These are phyloP conservation scores for Hypoxylon subgilvum DNA, from an alignment of 495 filamentous ascomycete species.

Conservation along the genomic window DNA sequence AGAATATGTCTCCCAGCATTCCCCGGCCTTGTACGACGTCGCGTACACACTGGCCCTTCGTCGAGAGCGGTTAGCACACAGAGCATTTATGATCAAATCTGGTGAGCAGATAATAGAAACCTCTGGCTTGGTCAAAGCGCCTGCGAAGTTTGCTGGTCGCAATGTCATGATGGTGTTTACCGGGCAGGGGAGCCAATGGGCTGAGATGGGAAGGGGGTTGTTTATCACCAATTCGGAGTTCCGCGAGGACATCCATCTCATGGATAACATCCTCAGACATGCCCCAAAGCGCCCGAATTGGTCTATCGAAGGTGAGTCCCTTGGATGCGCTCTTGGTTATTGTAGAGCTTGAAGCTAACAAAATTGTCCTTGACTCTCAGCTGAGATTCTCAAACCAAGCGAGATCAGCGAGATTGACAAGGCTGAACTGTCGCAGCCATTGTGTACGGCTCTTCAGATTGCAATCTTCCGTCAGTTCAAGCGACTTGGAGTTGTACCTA, in stretches of 20 bases:
- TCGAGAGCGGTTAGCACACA: conserved; percentile 38
- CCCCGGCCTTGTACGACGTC: conserved; percentile 19
- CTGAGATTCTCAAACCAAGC: conserved; percentile 25
- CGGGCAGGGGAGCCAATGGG: conserved; percentile 55
- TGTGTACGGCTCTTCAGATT: conserved; percentile 58
- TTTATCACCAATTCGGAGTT: conserved; percentile 34
- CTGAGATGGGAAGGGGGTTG: conserved; percentile 57
- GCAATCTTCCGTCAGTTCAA: conserved; percentile 57
- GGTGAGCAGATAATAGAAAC: conserved; percentile 17
- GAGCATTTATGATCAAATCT: conserved; percentile 34
- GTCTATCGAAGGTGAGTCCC: conserved; percentile 32
- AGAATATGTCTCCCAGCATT: conserved; percentile 20
- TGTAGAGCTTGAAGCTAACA: not conserved
- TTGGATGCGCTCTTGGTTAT: no score
- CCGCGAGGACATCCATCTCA: conserved; percentile 27
- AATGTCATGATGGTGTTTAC: conserved; percentile 46
- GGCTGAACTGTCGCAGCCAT: conserved; percentile 47
- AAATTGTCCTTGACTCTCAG: conserved; percentile 5
- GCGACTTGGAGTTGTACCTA: conserved; percentile 53
- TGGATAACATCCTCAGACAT: conserved; percentile 37
- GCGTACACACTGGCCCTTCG: conserved; percentile 44
- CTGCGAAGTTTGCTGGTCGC: conserved; percentile 14
- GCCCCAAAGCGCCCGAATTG: conserved; percentile 26
- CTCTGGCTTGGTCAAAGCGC: conserved; percentile 12
- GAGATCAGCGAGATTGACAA: conserved; percentile 40